These are phyloP conservation scores for Tuber calosporum DNA, from an alignment of 495 filamentous ascomycete genomes.

Conservation along the genomic window DNA sequence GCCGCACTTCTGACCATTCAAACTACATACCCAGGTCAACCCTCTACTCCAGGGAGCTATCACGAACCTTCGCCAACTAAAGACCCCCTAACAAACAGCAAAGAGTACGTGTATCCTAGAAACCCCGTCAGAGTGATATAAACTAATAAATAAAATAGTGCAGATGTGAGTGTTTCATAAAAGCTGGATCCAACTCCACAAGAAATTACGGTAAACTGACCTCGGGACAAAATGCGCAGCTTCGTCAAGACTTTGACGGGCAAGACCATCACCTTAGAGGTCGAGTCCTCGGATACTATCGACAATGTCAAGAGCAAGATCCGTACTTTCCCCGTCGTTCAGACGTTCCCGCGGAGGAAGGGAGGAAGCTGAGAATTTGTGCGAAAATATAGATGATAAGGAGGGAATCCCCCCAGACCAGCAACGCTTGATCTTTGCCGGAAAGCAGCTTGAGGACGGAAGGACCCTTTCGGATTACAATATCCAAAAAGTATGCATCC, in stretches of 20 bases:
- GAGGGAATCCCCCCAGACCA: slow-evolving; percentile 98
- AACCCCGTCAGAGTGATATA: slow-evolving; percentile 4
- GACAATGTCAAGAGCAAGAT: slow-evolving; percentile 94
- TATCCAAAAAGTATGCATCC: slow-evolving; percentile 85
- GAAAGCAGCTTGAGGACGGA: slow-evolving; percentile 99
- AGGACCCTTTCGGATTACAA: slow-evolving; percentile 98
- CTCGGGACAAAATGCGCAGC: slow-evolving; percentile 48
- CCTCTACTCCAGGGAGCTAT: slow-evolving; percentile 25
- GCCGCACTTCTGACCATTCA: slow-evolving; percentile 29
- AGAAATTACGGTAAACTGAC: slow-evolving; percentile 43
- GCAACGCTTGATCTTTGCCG: slow-evolving; percentile 98
- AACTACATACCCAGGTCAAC: slow-evolving; percentile 23
- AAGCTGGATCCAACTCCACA: slow-evolving; percentile 25
- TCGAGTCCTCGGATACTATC: slow-evolving; percentile 98
- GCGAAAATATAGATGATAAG: slow-evolving; percentile 83
- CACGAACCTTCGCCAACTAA: slow-evolving; percentile 27
- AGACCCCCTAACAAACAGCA: slow-evolving; percentile 44
- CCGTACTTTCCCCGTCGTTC: slow-evolving; percentile 28
- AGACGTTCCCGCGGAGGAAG: neutral
- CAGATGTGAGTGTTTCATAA: slow-evolving; percentile 59
- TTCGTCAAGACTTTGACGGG: slow-evolving; percentile 97
- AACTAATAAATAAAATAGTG: slow-evolving; percentile 51
- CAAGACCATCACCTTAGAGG: slow-evolving; percentile 99
- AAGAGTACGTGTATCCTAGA: slow-evolving; percentile 51
- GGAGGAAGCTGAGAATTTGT: slow-evolving; percentile 42